These are phyloP conservation scores for Venustampulla echinocandica DNA, from an alignment of 495 filamentous ascomycete species.

Conservation along the genomic window DNA sequence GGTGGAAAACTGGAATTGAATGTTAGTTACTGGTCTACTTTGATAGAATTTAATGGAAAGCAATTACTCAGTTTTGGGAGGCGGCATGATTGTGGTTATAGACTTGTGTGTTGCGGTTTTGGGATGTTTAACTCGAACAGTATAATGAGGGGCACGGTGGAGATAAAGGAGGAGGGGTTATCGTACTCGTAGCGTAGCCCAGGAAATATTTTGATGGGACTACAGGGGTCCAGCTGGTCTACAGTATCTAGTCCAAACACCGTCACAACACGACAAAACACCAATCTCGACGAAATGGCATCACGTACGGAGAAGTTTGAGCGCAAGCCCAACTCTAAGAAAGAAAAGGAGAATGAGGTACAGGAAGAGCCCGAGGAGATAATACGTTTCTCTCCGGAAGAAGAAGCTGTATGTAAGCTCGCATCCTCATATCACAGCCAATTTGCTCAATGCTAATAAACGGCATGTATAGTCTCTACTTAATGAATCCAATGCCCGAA, in stretches of 20 bases:
- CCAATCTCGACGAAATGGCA: slow-evolving; percentile 13
- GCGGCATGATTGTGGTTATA: neutral
- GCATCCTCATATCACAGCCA: neutral
- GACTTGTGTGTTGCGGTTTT: too few species aligned
- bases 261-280: too few species aligned
- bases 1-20: slow-evolving; percentile 39
- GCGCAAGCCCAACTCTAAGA: slow-evolving; percentile 12
- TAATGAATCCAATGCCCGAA: slow-evolving; percentile 62
- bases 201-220: neutral
- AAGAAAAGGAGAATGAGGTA: slow-evolving; percentile 1
- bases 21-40: neutral
- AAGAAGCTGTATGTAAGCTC: slow-evolving; percentile 54
- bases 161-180: too few species aligned
- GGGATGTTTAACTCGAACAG: too few species aligned
- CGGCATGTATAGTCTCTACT: slow-evolving; percentile 48
- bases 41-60: neutral
- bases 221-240: too few species aligned
- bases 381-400: slow-evolving; percentile 56
- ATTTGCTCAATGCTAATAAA: neutral
- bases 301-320: slow-evolving; percentile 26
- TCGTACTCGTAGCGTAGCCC: neutral
- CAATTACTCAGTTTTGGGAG: slow-evolving; percentile 8
- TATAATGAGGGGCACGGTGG: too few species aligned
- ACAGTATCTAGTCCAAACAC: too few species aligned
- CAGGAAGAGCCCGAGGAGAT: slow-evolving; percentile 17